Conservation (phyloP, 176 grass and related monocot genomes). For the Zoysia pacifica region DNA sequence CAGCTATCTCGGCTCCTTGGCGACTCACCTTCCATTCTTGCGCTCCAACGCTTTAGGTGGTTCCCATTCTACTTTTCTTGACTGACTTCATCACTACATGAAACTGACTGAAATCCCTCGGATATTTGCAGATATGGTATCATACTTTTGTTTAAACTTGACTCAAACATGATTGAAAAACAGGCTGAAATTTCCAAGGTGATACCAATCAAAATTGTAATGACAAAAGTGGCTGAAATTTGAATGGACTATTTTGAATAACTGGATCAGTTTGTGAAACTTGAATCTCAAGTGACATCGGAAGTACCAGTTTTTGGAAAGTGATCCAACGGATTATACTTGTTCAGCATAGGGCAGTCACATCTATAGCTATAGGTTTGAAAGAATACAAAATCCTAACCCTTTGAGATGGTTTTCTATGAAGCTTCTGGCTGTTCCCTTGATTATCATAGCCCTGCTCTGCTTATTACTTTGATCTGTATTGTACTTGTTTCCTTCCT, state of each 20-base stretch:
- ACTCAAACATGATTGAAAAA: background rate
- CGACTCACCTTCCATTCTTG: background rate
- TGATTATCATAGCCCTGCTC: constrained; percentile 2
- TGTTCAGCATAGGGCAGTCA: background rate
- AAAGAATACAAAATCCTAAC: background rate
- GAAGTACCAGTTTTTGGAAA: background rate
- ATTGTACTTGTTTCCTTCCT: background rate
- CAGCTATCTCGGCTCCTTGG: background rate
- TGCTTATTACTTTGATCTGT: background rate
- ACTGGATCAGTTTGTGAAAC: background rate
- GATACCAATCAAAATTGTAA: no score
- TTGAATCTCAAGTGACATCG: background rate
- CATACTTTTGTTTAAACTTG: background rate
- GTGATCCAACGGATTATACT: no score
- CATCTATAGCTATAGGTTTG: background rate
- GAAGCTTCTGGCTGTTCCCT: constrained; percentile 5
- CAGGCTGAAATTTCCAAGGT: no score
- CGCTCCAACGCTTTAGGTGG: no score
- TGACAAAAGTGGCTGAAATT: background rate
- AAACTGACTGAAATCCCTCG: background rate
- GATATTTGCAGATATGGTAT: background rate
- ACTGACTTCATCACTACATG: no score
- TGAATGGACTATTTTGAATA: no score
- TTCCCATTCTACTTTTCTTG: no score
- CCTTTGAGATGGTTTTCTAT: constrained; percentile 17